Percentiles rank a stretch among this genome's conserved stretches.
Conservation (phyloP, 2,329 filamentous ascomycete genomes). For the Verticillium zaregamsianum region DNA sequence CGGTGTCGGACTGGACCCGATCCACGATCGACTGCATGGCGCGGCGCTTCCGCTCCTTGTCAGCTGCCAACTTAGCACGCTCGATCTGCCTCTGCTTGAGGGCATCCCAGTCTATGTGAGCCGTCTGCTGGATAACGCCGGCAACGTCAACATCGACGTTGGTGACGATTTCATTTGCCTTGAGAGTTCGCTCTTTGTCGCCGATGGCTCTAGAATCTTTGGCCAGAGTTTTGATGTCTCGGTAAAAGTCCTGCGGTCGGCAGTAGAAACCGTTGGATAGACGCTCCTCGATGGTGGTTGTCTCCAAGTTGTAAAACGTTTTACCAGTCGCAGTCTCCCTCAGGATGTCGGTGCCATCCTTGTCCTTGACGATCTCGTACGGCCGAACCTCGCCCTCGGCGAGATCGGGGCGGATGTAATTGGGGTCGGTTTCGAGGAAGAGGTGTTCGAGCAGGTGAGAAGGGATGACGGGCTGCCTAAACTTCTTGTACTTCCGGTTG, state of each 20-base stretch:
- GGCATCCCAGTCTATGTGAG: slow-evolving; percentile 72
- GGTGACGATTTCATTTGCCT: slow-evolving; percentile 84
- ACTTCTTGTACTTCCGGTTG: slow-evolving; percentile 83
- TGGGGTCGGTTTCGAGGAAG: slow-evolving; percentile 77
- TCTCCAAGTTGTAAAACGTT: slow-evolving; percentile 93
- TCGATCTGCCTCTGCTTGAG: slow-evolving; percentile 71
- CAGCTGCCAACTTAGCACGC: slow-evolving; percentile 54
- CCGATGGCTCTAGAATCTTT: slow-evolving; percentile 79
- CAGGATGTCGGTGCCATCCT: slow-evolving; percentile 72
- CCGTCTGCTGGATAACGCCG: slow-evolving; percentile 65
- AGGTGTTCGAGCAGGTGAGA: slow-evolving; percentile 73
- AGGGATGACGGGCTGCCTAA: slow-evolving; percentile 75
- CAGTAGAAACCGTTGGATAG: slow-evolving; percentile 96
- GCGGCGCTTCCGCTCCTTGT: slow-evolving; percentile 59
- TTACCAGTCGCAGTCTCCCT: slow-evolving; percentile 72
- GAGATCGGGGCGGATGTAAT: slow-evolving; percentile 57
- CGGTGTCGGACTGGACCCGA: slow-evolving; percentile 46
- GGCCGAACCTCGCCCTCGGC: slow-evolving; percentile 57
- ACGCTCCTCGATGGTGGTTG: slow-evolving; percentile 90
- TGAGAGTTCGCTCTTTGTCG: slow-evolving; percentile 78
- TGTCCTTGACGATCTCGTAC: slow-evolving; percentile 76
- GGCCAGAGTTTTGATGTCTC: slow-evolving; percentile 78
- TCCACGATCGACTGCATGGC: slow-evolving; percentile 53
- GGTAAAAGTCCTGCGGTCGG: slow-evolving; percentile 81
- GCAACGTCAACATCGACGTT: slow-evolving; percentile 94